Evolutionary conservation across 257 asterid genomes (phyloP), one percentile per base, ranked within the genome.

Genomic region (Solanum chilense): DNA sequence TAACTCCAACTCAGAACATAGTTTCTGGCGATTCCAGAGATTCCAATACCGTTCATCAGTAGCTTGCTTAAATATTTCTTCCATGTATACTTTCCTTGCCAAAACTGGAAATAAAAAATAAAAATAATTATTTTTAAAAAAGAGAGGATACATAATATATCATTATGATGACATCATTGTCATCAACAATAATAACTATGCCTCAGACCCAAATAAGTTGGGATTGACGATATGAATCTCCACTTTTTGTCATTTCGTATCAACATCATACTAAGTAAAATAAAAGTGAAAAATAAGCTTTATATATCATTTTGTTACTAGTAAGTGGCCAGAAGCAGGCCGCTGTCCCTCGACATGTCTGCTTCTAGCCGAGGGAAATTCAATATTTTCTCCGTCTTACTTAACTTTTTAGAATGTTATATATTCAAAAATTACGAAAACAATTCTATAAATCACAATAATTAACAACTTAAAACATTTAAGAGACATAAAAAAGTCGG

Each of bases 21-120:
- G 90, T 77, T 95, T 95, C 88, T 97, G 97, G 86, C 96, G 94
- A 91, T 93, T 93, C 98, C 98, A 97, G 68, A 97, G 96, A 86
- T 94, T 98, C 95, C 95, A 94, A 90, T 97, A 97, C 88, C 90
- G 91, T 89, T 86, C 90, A 91, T 97, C 99, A 85, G 93, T 89
- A 89, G 97, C 94, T 93, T 97, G 99, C 94, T 90, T 94, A 88
- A 97, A 92, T 88, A 96, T 90, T 82, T 98, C 97, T 91, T 93
- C 95, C 93, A 95, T 87, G 89, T 95, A 56, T 56, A 87, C 89
- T 95, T 96, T 94, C 94, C 96, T 97, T 7, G 93, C 96, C 90
- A 91, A 87, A 89, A 95, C 99, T 96, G 93, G 47, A 87, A 91
- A 80, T 85, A 86, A 86, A 88, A 80, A 70, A 18, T 58, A 25